Conservation (phyloP, 2,329 filamentous ascomycete genomes). For the Aplosporella prunicola region DNA sequence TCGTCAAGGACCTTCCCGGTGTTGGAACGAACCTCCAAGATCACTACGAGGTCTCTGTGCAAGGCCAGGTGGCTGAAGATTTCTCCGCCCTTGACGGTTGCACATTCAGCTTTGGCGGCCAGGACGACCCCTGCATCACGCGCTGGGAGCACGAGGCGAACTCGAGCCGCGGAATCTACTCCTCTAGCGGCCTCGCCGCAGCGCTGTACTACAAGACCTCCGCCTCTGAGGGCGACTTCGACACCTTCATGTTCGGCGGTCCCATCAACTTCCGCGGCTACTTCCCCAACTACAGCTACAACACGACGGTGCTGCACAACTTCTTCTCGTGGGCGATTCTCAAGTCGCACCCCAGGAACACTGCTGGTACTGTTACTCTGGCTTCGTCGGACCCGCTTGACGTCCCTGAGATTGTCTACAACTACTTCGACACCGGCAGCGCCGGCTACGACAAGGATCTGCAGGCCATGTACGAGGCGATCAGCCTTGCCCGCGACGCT, state of each 20-base stretch:
- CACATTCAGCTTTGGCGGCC: conserved; percentile 23
- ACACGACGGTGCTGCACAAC: conserved; percentile 34
- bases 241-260: conserved; percentile 43
- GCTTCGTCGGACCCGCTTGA: conserved; percentile 54
- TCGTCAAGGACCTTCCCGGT: conserved; percentile 48
- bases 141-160: conserved; percentile 28
- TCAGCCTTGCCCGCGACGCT: conserved; percentile 41
- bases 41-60: conserved; percentile 46
- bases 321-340: conserved; percentile 45
- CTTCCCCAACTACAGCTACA: conserved; percentile 44
- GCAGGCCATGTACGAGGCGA: conserved; percentile 45
- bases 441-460: conserved; percentile 43
- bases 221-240: conserved; percentile 38
- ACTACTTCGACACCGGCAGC: conserved; percentile 35
- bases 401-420: conserved; percentile 46
- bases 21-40: conserved; percentile 58
- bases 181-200: conserved; percentile 46
- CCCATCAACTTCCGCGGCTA: conserved; percentile 47
- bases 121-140: conserved; percentile 34
- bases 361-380: conserved; percentile 51
- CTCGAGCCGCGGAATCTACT: conserved; percentile 31
- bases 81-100: conserved; percentile 24
- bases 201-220: conserved; percentile 34
- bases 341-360: conserved; percentile 55
- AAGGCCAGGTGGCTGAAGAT: conserved; percentile 35